phyloP scores from a whole-genome alignment of 2,329 filamentous ascomycete species.

The Aspergillus chevalieri region DNA sequence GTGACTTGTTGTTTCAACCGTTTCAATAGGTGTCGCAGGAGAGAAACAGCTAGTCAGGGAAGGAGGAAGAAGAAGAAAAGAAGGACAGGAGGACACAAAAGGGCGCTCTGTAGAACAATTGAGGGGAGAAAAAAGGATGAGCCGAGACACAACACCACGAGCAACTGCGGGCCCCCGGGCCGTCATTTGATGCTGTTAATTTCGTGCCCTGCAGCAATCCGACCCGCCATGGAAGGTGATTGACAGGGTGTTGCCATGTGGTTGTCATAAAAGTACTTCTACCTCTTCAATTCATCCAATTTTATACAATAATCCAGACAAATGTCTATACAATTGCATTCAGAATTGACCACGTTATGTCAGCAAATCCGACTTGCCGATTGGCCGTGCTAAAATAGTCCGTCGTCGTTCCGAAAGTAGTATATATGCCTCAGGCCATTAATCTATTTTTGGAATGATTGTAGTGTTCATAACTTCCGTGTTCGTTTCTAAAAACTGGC shows the following conservation, averaged over 20 bases:
- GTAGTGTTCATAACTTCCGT: conserved; percentile 1
- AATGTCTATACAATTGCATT: no score
- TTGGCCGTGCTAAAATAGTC: no score
- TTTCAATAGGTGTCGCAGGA: no score
- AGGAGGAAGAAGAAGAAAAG: conserved; percentile 2
- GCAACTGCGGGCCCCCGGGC: conserved; percentile 14
- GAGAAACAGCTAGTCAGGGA: not conserved
- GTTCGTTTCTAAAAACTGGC: conserved; percentile 14
- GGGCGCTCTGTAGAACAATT: not conserved
- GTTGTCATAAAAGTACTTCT: not conserved
- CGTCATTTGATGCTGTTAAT: conserved; percentile 3
- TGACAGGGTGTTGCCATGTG: not conserved
- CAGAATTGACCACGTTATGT: no score
- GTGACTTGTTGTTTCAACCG: no score
- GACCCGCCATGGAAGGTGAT: conserved; percentile 1
- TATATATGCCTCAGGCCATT: no score
- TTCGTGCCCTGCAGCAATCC: not conserved
- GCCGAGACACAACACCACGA: not conserved
- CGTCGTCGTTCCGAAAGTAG: no score
- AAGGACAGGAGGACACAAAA: conserved; percentile 10
- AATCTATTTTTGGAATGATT: no score
- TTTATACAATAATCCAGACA: no score
- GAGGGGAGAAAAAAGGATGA: no score
- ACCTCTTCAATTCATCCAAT: no score
- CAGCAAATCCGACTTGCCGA: no score